These are phyloP conservation scores for Saturnispora zaruensis DNA, from an alignment of 805 yeast species.

Conservation along the genomic window DNA sequence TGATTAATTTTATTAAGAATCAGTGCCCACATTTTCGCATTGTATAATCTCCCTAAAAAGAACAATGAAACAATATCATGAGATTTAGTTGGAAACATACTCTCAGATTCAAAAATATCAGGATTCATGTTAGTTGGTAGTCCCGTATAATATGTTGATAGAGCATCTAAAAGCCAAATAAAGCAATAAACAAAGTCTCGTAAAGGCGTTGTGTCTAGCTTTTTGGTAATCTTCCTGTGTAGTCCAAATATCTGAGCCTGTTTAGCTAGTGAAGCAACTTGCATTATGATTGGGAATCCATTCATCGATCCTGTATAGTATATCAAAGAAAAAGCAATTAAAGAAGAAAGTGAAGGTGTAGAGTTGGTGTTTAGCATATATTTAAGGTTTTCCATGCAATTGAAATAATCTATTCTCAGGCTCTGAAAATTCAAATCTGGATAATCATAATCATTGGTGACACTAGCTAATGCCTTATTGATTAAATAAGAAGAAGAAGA, in stretches of 20 bases:
- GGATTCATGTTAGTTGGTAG: constrained; percentile 16
- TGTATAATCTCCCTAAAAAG: constrained; percentile 15
- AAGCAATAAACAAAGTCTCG: constrained; percentile 18
- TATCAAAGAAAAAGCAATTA: constrained; percentile 15
- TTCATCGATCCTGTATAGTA: constrained; percentile 19
- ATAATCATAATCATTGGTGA: neutral
- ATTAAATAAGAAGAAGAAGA: constrained; percentile 14
- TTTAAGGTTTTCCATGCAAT: constrained; percentile 17
- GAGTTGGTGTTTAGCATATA: constrained; percentile 12
- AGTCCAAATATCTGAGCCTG: constrained; percentile 17
- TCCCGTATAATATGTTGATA: constrained; percentile 19
- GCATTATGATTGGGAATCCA: constrained; percentile 14
- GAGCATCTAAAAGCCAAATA: constrained; percentile 18
- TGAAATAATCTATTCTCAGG: constrained; percentile 13
- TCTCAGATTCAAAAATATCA: constrained; percentile 15
- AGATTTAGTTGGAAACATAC: constrained; percentile 11
- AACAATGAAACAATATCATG: constrained; percentile 12
- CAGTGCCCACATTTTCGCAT: constrained; percentile 14
- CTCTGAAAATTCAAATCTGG: constrained; percentile 5
- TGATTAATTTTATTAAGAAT: constrained; percentile 17
- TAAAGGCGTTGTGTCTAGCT: constrained; percentile 10
- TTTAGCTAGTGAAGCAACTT: constrained; percentile 14
- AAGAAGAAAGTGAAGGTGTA: constrained; percentile 18
- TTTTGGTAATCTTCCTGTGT: constrained; percentile 14
- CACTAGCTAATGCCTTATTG: neutral